Conservation (phyloP, 257 asterid genomes). For the Paraleonurus japonicus region DNA sequence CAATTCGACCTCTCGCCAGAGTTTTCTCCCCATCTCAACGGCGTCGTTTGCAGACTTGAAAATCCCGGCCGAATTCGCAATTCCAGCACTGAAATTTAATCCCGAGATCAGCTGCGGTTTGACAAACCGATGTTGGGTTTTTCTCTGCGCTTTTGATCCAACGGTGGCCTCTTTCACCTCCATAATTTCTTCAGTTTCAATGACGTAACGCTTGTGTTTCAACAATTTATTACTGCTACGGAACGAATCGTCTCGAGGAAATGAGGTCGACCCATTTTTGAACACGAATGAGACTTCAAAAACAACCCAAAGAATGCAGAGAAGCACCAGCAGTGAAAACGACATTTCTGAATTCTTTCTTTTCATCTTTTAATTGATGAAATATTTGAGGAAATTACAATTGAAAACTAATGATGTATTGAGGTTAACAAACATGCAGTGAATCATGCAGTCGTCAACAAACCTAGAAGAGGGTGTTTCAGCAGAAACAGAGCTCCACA, state of each 20-base stretch:
- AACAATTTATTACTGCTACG: constrained; percentile 35
- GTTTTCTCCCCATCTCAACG: constrained; percentile 54
- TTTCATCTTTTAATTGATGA: constrained; percentile 37
- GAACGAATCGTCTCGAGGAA: constrained; percentile 34
- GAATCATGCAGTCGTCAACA: background rate
- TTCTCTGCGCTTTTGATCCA: constrained; percentile 52
- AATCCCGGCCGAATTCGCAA: constrained; percentile 36
- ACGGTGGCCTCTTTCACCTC: constrained; percentile 46
- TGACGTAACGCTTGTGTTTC: constrained; percentile 41
- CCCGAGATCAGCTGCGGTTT: constrained; percentile 33
- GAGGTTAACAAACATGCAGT: background rate
- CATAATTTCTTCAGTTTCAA: constrained; percentile 32
- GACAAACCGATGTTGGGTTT: background rate
- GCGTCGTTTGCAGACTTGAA: constrained; percentile 62
- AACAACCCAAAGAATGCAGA: constrained; percentile 48
- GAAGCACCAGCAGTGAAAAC: constrained; percentile 38
- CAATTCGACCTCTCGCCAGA: constrained; percentile 63
- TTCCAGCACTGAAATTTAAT: constrained; percentile 44
- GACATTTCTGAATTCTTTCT: constrained; percentile 45
- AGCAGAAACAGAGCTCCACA: too few relatives aligned
- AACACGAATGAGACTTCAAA: constrained; percentile 71
- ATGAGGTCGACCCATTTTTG: constrained; percentile 40
- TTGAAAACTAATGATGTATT: too few relatives aligned
- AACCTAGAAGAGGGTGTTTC: too few relatives aligned
- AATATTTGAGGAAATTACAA: background rate